Evolutionary conservation across 352 stramenopile genomes (phyloP), one percentile per base, ranked within the genome.

Genomic region (Phytophthora fragariae): DNA sequence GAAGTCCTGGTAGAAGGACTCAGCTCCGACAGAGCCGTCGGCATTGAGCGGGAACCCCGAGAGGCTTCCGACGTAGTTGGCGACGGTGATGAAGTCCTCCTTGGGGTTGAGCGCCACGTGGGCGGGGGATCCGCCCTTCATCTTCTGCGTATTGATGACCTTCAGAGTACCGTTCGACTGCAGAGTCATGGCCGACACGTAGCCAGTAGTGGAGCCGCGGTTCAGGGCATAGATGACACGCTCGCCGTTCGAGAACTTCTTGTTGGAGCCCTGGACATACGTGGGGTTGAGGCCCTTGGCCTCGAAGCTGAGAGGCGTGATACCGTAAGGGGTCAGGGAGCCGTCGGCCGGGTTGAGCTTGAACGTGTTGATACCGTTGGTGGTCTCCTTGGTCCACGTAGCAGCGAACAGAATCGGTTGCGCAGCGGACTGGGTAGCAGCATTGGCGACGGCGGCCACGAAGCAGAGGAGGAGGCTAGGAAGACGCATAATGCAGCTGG

Each of bases 51-150:
- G 81, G 57, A 84, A 92, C 46, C 92, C 57, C n/a, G 75, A 77
- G 12, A 93, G 31, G 53, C 77, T 89, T 29, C 86, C 85, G 19
- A 54, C 82, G 52, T 90, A 93, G 72, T 90, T 93, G 41, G 86
- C 73, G n/a, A 85, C 86, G 1, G 75, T 66, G 14, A 89, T 62
- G 33, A 86, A 91, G 33, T 84, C 62, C 39, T 86, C 77, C n/a
- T 83, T 74, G 2, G 82, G 76, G 54, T 73, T 87, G 37, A 92
- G 56, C 0, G 75, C 71, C 3, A 89, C 57, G 66, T 93, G 86
- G 1, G 69, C 67, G 21, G 84, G 73, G 1, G 72, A 75, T 12
- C 37, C 67, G n/a, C 85, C 85, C 19, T 75, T 79, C 27, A 83
- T 88, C 63, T 88, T 80, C 33, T 77, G 66, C 12, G 74, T 52